Conservation (phyloP, 2,329 filamentous ascomycete species). For the Xylariaceae sp. region DNA sequence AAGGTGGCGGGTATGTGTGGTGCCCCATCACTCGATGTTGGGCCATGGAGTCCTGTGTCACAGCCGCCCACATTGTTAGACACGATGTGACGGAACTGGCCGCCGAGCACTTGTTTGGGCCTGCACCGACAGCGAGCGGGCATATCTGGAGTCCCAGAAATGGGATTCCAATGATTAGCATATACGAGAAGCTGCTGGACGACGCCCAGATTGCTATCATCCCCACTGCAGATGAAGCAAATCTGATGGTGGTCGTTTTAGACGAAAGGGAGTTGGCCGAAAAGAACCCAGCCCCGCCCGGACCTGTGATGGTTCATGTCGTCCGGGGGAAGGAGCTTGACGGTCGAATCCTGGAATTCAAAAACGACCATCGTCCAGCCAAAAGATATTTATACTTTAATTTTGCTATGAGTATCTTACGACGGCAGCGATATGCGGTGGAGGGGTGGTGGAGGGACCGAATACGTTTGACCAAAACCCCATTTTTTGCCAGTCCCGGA, state of each 20-base stretch:
- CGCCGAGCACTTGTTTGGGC: conserved; percentile 11
- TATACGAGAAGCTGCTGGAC: conserved; percentile 8
- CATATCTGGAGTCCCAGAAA: conserved; percentile 13
- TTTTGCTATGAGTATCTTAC: conserved; percentile 12
- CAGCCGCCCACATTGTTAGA: conserved; percentile 12
- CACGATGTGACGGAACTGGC: conserved; percentile 10
- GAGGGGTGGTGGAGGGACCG: conserved; percentile 11
- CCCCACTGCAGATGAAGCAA: conserved; percentile 9
- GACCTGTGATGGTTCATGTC: not conserved
- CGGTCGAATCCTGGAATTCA: conserved; percentile 10
- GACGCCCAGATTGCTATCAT: conserved; percentile 14
- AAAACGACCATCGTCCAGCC: conserved; percentile 11
- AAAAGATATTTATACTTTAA: conserved; percentile 13
- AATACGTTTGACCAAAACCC: conserved; percentile 3
- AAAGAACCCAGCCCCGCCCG: not conserved
- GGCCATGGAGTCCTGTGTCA: conserved; percentile 2
- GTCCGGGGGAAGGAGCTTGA: conserved; percentile 9
- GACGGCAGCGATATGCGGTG: conserved; percentile 8
- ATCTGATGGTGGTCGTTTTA: conserved; percentile 10
- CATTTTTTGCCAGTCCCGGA: conserved; percentile 5
- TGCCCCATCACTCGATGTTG: not conserved
- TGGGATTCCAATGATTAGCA: conserved; percentile 1
- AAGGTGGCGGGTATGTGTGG: not conserved
- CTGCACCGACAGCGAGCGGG: conserved; percentile 4
- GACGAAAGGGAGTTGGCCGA: conserved; percentile 4